These are phyloP conservation scores for Rhamnella rubrinervis DNA, from an alignment of 331 rosid genomes.

Conservation along the genomic window DNA sequence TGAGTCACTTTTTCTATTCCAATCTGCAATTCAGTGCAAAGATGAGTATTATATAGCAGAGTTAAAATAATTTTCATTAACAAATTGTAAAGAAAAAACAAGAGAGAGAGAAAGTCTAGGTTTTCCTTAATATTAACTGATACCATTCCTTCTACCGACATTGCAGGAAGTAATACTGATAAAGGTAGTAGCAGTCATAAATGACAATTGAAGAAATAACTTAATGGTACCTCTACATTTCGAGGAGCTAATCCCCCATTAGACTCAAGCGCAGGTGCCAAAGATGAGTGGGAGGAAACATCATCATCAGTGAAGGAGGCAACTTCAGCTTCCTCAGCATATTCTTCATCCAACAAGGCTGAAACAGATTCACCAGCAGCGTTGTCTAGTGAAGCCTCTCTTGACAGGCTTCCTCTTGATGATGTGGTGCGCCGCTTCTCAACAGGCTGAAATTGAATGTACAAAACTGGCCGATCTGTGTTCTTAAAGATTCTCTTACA, in stretches of 20 bases:
- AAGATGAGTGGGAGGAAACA: constrained; percentile 86
- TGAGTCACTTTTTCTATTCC: constrained; percentile 33
- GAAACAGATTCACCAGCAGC: constrained; percentile 62
- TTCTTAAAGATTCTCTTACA: constrained; percentile 83
- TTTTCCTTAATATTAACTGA: background rate
- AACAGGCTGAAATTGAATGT: constrained; percentile 61
- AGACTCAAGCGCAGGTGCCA: constrained; percentile 45
- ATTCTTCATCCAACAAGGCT: constrained; percentile 62
- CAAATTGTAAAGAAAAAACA: background rate
- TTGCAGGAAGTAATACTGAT: background rate
- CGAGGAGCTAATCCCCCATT: constrained; percentile 37
- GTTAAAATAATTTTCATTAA: background rate
- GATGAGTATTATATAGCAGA: background rate
- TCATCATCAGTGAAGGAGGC: constrained; percentile 83
- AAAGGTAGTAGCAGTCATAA: constrained; percentile 3
- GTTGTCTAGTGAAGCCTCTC: constrained; percentile 45
- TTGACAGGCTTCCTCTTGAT: constrained; percentile 47
- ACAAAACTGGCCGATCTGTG: constrained; percentile 70
- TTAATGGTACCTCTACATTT: constrained; percentile 55
- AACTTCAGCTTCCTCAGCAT: constrained; percentile 73
- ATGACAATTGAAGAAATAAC: constrained; percentile 8
- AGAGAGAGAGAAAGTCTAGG: background rate
- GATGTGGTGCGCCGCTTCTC: constrained; percentile 45
- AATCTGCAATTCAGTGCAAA: constrained; percentile 47
- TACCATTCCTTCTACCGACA: background rate